Base-by-base conservation (phyloP, 1,284 basidiomycete genomes). In the Cutaneotrichosporon cyanovorans region DNA sequence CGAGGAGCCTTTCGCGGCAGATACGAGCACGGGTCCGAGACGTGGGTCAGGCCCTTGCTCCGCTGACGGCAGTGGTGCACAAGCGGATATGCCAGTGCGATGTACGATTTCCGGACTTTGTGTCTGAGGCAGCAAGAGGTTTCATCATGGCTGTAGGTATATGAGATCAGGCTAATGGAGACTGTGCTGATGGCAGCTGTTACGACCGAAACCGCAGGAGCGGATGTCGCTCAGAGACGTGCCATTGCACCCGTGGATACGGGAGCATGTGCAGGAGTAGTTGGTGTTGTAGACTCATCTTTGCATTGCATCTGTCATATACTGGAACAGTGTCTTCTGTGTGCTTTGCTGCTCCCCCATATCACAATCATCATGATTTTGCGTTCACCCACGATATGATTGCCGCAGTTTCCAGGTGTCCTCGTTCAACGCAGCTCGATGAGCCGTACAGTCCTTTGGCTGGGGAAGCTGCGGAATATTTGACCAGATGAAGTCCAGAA, bases 1-100 rank as follows among this genome's bases (percentile, higher is more conserved):
- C 1, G 80, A 80, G 16, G 90, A 93, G 14, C 93, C 93, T 0
- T 98, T 98, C 55, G 92, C 92, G 56, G 88, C 62, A 2, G 61
- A 62, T 37, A 57, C 50, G 1, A 40, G 42, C 4, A 10, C 16
- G 5, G 62, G 63, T 1, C 59, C 60, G 1, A 23, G 65, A 32
- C 37, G 66, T 65, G 44, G 42, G 40, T 40, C n/a, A 9, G 2
- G 12, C 1, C 12, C 2, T 3, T 5, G 19, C 11, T 5, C 11
- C 10, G 9, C 40, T 41, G 16, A 22, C 15, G 6, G 12, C 48
- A 69, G 66, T 59, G 28, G 59, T 62, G 2, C 63, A 67, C 37
- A 44, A 53, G 22, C 38, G 64, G n/a, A 69, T 69, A 34, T 69
- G 67, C 43, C 58, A 51, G 2, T 53, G 91, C n/a, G 86, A 92